Conservation (phyloP, 805 yeast genomes). For the Barnettozyma populi region DNA sequence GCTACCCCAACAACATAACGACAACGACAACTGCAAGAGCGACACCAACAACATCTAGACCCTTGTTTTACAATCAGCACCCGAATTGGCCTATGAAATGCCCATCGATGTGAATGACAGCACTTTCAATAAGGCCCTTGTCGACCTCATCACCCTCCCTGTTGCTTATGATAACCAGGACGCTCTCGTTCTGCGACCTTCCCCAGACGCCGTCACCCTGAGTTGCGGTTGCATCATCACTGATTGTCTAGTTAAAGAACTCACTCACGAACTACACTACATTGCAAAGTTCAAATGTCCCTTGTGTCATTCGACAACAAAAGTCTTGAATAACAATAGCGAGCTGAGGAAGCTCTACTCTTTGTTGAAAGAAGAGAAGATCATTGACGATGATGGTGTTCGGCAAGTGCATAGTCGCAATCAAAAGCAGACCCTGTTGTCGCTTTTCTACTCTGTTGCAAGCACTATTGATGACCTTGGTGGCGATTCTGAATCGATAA, state of each 20-base stretch:
- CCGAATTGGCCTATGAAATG: not conserved
- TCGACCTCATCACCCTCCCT: conserved; percentile 13
- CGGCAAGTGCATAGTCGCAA: not conserved
- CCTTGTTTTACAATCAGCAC: no score
- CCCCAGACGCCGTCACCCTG: conserved; percentile 26
- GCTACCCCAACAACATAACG: not conserved
- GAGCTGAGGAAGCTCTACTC: conserved; percentile 16
- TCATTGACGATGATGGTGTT: not conserved
- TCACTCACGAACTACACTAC: conserved; percentile 9
- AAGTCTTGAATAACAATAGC: conserved; percentile 7
- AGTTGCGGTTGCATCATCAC: conserved; percentile 39
- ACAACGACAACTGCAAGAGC: not conserved
- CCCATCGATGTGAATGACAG: not conserved
- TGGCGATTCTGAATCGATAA: conserved; percentile 2
- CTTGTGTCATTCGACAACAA: conserved; percentile 12
- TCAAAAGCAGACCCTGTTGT: conserved; percentile 27
- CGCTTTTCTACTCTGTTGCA: conserved; percentile 31
- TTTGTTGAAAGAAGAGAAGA: conserved; percentile 2
- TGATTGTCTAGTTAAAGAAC: conserved; percentile 23
- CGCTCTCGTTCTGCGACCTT: conserved; percentile 8
- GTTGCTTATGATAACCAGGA: conserved; percentile 7
- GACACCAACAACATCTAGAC: no score
- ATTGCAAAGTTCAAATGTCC: conserved; percentile 18
- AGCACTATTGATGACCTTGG: conserved; percentile 11
- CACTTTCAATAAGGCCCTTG: conserved; percentile 1